These are phyloP conservation scores for Kazachstania sp. DNA, from an alignment of 1,139 yeast species.

Conservation along the genomic window DNA sequence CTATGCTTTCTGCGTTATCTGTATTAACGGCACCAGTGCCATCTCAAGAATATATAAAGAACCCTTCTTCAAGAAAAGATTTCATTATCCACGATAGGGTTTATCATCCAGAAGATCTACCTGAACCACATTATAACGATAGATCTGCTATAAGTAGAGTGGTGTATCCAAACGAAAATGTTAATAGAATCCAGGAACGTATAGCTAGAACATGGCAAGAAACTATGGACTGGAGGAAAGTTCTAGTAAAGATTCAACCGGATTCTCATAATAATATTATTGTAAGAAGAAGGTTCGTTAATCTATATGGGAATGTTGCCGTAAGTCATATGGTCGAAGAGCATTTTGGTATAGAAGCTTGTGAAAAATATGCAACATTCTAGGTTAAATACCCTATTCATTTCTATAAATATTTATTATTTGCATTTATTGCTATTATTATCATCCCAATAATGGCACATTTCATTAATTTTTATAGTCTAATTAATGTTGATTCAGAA, in stretches of 20 bases:
- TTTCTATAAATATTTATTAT: background rate
- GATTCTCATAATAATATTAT: conserved; percentile 94
- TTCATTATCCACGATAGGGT: conserved; percentile 73
- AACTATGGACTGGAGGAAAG: conserved; percentile 85
- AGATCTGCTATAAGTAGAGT: conserved; percentile 21
- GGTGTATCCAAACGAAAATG: conserved; percentile 27
- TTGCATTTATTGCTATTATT: background rate
- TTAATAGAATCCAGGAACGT: conserved; percentile 56
- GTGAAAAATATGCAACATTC: conserved; percentile 7
- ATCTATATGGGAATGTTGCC: conserved; percentile 96
- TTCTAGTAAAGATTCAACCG: conserved; percentile 72
- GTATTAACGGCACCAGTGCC: conserved; percentile 81
- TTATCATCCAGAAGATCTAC: conserved; percentile 58
- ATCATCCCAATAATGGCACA: too few species aligned
- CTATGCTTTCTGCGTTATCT: conserved; percentile 49
- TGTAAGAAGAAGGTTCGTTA: conserved; percentile 81
- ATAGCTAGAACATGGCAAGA: conserved; percentile 87
- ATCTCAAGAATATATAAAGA: conserved; percentile 51
- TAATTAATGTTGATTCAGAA: too few species aligned
- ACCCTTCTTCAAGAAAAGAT: conserved; percentile 47
- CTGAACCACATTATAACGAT: conserved; percentile 38
- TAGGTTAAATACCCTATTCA: background rate
- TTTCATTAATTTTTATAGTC: too few species aligned
- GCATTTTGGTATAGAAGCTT: conserved; percentile 42
- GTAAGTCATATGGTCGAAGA: conserved; percentile 66